Conservation (phyloP, 345 rosid genomes). For the Citrus maxima region DNA sequence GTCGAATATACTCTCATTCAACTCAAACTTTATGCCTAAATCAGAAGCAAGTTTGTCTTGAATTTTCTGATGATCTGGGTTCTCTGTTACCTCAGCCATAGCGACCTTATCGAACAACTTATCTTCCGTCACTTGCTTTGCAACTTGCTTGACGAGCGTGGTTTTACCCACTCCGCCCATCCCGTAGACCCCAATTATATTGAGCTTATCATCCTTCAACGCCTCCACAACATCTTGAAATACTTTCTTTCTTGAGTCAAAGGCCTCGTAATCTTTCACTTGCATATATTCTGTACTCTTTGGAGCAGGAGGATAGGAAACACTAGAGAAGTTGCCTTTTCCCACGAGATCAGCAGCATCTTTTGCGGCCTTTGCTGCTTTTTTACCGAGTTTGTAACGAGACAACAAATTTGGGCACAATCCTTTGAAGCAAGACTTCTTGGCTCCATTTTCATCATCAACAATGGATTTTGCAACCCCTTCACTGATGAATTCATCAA, state of each 20-base stretch:
- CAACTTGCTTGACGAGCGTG: slow-evolving; percentile 11
- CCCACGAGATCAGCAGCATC: not conserved
- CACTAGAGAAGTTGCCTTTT: too few species aligned
- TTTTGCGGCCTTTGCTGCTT: not conserved
- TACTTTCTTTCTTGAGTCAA: not conserved
- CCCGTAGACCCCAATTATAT: slow-evolving; percentile 13
- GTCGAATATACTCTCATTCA: not conserved
- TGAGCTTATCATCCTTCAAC: not conserved
- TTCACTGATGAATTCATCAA: not conserved
- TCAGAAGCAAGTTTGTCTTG: not conserved
- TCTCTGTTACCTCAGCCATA: not conserved
- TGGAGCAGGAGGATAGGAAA: too few species aligned
- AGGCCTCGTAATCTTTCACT: too few species aligned
- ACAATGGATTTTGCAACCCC: not conserved
- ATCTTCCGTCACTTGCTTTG: not conserved
- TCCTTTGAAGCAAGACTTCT: not conserved
- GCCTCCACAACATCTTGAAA: not conserved
- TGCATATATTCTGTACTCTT: too few species aligned
- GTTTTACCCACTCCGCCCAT: slow-evolving; percentile 17
- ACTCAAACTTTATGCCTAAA: not conserved
- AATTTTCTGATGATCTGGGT: not conserved
- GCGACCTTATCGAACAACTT: not conserved
- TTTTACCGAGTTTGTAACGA: not conserved
- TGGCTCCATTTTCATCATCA: not conserved
- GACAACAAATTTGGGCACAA: not conserved